A percentile compares a stretch with the other conserved stretches of the same genome.
Evolutionary conservation across 805 yeast species (phyloP).

Genomic region (Metschnikowia bowlesiae): DNA sequence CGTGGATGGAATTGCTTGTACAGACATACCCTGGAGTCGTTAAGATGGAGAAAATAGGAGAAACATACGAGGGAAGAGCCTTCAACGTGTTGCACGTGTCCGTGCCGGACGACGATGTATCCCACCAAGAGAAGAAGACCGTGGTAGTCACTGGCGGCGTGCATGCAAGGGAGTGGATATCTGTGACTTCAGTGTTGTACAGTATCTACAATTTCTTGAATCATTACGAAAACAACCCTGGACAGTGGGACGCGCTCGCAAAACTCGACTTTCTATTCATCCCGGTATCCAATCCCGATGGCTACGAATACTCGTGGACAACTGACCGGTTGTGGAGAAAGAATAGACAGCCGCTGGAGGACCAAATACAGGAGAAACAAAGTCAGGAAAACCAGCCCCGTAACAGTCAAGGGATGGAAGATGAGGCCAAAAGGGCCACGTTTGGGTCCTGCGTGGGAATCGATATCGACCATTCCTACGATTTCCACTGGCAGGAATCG

Average conservation of each 20-base stretch:
- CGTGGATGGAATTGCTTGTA: constrained; percentile 63
- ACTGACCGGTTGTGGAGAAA: constrained; percentile 83
- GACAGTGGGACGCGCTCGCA: constrained; percentile 45
- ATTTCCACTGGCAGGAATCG: constrained; percentile 63
- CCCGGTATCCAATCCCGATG: constrained; percentile 89
- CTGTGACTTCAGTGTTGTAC: constrained; percentile 65
- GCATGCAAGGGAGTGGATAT: constrained; percentile 90
- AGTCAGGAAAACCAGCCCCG: too few species aligned
- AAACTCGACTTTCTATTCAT: constrained; percentile 68
- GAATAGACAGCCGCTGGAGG: constrained; percentile 56
- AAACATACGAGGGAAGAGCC: constrained; percentile 69
- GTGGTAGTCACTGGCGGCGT: constrained; percentile 78
- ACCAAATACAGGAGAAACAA: not conserved
- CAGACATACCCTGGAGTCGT: constrained; percentile 62
- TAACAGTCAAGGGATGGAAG: constrained; percentile 19
- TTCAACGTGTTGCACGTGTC: constrained; percentile 64
- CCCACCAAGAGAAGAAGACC: constrained; percentile 46
- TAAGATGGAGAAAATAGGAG: constrained; percentile 64
- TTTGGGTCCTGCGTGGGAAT: constrained; percentile 70
- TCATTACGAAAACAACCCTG: constrained; percentile 27
- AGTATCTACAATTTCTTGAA: constrained; percentile 37
- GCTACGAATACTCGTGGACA: constrained; percentile 80
- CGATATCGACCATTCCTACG: constrained; percentile 83
- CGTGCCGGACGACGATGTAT: constrained; percentile 34
- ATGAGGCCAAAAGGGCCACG: not conserved